Percentiles rank a stretch among this genome's conserved stretches.
phyloP scores from a whole-genome alignment of 148 eudicot genomes.

The Cornus kousa region DNA sequence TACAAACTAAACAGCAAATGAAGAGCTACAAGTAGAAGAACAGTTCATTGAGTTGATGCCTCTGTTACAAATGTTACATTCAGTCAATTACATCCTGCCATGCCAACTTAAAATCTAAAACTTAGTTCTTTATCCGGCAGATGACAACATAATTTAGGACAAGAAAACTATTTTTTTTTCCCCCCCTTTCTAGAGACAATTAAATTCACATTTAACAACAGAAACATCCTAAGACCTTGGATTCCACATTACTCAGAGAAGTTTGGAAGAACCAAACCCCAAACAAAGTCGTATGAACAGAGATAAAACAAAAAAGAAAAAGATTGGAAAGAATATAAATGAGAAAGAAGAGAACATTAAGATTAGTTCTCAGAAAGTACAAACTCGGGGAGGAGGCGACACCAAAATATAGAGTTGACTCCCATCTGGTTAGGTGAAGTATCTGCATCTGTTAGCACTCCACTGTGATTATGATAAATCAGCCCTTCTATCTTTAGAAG shows the following conservation, averaged over 20 bases:
- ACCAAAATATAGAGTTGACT: slow-evolving; percentile 9
- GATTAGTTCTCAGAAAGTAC: slow-evolving; percentile 23
- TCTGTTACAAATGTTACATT: not conserved
- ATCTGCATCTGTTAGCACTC: slow-evolving; percentile 15
- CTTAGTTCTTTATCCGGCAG: not conserved
- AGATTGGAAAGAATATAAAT: not conserved
- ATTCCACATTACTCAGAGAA: slow-evolving; percentile 12
- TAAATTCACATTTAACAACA: not conserved
- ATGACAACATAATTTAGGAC: not conserved
- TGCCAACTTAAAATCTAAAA: not conserved
- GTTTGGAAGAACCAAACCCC: slow-evolving; percentile 29
- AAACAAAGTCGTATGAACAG: slow-evolving; percentile 17
- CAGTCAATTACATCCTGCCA: not conserved
- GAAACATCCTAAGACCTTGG: not conserved
- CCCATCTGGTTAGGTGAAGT: not conserved
- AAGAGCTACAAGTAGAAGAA: not conserved
- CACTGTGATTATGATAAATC: not conserved
- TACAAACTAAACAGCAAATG: not conserved
- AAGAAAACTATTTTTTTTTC: not conserved
- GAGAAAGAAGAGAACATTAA: slow-evolving; percentile 9
- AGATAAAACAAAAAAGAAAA: not conserved
- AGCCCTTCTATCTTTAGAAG: slow-evolving; percentile 34
- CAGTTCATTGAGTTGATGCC: not conserved
- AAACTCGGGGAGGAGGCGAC: slow-evolving; percentile 12
- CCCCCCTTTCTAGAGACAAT: no score